phyloP scores from a whole-genome alignment of 1,284 basidiomycete species.

The Anthracocystis setariae region DNA sequence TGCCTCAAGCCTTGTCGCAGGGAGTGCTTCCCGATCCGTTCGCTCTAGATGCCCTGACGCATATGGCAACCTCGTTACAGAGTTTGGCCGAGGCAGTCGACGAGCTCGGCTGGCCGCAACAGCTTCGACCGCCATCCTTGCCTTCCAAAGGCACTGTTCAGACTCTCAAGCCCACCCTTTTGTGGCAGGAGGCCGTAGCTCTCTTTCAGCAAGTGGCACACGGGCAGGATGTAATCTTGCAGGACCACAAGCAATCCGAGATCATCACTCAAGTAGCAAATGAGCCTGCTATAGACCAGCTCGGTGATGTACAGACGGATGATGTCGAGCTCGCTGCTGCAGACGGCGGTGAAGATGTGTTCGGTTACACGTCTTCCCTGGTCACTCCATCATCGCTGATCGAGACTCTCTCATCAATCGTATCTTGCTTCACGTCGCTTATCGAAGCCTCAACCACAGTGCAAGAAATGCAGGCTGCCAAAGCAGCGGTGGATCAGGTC shows the following conservation, averaged over 20 bases:
- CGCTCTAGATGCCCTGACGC: conserved; percentile 41
- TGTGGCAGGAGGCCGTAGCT: conserved; percentile 32
- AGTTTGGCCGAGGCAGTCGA: conserved; percentile 47
- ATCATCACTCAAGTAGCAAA: neutral
- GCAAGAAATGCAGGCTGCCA: conserved; percentile 11
- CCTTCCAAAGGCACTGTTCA: neutral
- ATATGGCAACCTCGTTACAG: conserved; percentile 38
- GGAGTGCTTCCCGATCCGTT: conserved; percentile 43
- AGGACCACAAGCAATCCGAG: conserved; percentile 23
- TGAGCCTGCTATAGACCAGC: neutral
- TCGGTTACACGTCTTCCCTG: conserved; percentile 51
- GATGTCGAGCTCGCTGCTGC: neutral
- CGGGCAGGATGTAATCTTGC: conserved; percentile 27
- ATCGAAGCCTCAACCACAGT: conserved; percentile 26
- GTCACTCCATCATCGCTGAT: conserved; percentile 46
- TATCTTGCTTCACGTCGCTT: conserved; percentile 31
- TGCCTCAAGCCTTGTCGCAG: neutral
- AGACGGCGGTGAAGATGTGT: conserved; percentile 12
- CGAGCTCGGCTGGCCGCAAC: conserved; percentile 42
- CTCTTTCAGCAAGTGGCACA: conserved; percentile 28
- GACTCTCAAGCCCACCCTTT: conserved; percentile 1
- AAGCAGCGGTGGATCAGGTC: conserved; percentile 11
- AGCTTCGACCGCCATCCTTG: conserved; percentile 2
- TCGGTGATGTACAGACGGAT: neutral
- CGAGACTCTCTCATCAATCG: conserved; percentile 40